Evolutionary conservation across 2,329 filamentous ascomycete genomes (phyloP).

Genomic region (Stachybotrys chlorohalonatus): DNA sequence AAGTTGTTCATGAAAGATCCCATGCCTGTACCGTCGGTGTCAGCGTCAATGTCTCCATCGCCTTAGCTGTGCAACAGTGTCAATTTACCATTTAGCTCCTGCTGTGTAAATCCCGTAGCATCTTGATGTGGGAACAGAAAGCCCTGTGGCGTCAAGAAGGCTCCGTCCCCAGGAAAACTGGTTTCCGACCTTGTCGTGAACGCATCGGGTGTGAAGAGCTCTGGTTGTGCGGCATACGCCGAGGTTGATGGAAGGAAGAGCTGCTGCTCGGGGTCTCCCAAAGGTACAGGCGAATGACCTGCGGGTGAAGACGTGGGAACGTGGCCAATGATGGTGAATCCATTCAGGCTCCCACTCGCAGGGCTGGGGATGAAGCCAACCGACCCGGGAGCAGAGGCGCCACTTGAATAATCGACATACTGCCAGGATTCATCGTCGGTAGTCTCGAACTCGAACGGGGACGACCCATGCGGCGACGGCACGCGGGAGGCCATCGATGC

Average conservation of each 20-base stretch:
- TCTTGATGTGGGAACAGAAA: slow-evolving; percentile 27
- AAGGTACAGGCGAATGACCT: slow-evolving; percentile 31
- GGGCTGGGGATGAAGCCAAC: slow-evolving; percentile 40
- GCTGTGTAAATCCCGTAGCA: slow-evolving; percentile 10
- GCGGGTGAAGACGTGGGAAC: slow-evolving; percentile 18
- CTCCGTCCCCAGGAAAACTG: slow-evolving; percentile 20
- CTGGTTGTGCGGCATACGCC: slow-evolving; percentile 15
- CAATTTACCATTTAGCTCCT: slow-evolving; percentile 20
- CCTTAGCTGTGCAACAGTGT: neutral
- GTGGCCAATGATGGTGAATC: slow-evolving; percentile 38
- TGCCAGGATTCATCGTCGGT: slow-evolving; percentile 35
- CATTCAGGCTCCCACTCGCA: slow-evolving; percentile 39
- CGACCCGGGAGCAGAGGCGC: slow-evolving; percentile 25
- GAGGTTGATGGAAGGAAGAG: slow-evolving; percentile 23
- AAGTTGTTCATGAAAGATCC: slow-evolving; percentile 21
- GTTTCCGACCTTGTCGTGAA: slow-evolving; percentile 21
- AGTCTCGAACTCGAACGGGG: slow-evolving; percentile 30
- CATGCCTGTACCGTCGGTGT: slow-evolving; percentile 12
- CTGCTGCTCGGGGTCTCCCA: slow-evolving; percentile 27
- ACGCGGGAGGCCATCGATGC: slow-evolving; percentile 29
- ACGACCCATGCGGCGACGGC: slow-evolving; percentile 25
- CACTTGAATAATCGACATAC: slow-evolving; percentile 26
- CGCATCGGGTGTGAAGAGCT: slow-evolving; percentile 12
- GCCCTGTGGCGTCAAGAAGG: slow-evolving; percentile 28
- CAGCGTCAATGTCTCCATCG: neutral